These are phyloP conservation scores for Sarocladium strictum DNA, from an alignment of 2,329 filamentous ascomycete genomes.

Conservation along the genomic window DNA sequence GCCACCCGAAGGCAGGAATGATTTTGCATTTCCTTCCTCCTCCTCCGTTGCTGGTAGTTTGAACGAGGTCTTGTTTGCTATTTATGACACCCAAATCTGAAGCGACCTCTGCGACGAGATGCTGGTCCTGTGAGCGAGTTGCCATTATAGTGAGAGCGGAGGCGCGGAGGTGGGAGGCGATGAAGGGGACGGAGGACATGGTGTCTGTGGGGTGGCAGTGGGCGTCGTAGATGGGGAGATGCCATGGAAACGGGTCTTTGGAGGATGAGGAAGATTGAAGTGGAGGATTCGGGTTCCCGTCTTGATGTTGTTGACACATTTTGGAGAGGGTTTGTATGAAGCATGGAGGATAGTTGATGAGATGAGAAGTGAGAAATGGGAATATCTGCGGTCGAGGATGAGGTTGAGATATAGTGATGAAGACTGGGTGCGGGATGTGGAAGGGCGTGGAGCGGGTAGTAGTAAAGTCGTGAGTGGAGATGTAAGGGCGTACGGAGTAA, in stretches of 20 bases:
- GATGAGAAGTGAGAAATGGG: too few relatives aligned
- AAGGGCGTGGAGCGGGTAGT: too few relatives aligned
- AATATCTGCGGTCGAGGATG: too few relatives aligned
- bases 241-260: constrained; percentile 55
- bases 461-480: too few relatives aligned
- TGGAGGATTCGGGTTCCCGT: neutral
- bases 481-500: too few relatives aligned
- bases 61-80: constrained; percentile 13
- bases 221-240: constrained; percentile 66
- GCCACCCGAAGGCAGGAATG: constrained; percentile 77
- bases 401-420: too few relatives aligned
- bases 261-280: neutral
- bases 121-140: constrained; percentile 68
- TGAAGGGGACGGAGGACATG: constrained; percentile 51
- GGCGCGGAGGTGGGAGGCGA: constrained; percentile 59
- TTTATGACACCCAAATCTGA: constrained; percentile 45
- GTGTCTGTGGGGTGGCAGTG: constrained; percentile 84
- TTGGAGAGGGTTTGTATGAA: neutral
- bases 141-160: constrained; percentile 68
- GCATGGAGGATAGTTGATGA: neutral
- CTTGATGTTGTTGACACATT: neutral
- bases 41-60: neutral
- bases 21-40: constrained; percentile 19
- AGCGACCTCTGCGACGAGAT: constrained; percentile 61
- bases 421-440: too few relatives aligned